phyloP scores from a whole-genome alignment of 169 alveolate genomes.

The Amoebophrya sp. region DNA sequence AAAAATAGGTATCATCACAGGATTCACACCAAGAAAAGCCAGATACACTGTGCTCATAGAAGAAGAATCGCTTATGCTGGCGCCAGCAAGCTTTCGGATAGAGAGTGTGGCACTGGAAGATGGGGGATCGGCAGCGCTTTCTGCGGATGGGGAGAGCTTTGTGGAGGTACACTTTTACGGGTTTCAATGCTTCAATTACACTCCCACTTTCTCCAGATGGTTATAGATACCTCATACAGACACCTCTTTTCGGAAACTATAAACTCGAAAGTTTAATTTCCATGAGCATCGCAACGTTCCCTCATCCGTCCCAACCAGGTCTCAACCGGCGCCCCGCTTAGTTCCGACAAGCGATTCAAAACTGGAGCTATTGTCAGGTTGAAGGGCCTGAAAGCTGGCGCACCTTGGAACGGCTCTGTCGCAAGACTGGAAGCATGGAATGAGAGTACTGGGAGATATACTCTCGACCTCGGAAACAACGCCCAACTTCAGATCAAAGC shows the following conservation, averaged over 20 bases:
- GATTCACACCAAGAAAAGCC: not conserved
- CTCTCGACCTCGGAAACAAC: not conserved
- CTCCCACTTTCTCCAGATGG: too few species aligned
- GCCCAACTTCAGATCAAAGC: not conserved
- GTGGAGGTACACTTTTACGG: not conserved
- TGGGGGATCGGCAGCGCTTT: not conserved
- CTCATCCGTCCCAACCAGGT: too few species aligned
- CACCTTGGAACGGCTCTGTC: not conserved
- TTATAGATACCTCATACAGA: too few species aligned
- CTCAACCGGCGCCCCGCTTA: too few species aligned
- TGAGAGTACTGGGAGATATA: not conserved
- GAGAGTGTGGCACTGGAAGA: not conserved
- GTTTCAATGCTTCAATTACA: too few species aligned
- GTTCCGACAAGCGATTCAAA: not conserved
- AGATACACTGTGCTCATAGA: not conserved
- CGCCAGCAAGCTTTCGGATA: not conserved
- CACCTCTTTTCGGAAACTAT: too few species aligned
- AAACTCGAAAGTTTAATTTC: too few species aligned
- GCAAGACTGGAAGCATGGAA: not conserved
- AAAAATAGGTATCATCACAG: not conserved
- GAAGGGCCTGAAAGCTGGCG: not conserved
- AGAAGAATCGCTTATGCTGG: not conserved
- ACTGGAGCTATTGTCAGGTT: not conserved
- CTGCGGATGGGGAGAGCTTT: not conserved
- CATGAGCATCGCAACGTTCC: too few species aligned